phyloP scores from a whole-genome alignment of 2,329 filamentous ascomycete genomes.

The Ascocoryne sarcoides region DNA sequence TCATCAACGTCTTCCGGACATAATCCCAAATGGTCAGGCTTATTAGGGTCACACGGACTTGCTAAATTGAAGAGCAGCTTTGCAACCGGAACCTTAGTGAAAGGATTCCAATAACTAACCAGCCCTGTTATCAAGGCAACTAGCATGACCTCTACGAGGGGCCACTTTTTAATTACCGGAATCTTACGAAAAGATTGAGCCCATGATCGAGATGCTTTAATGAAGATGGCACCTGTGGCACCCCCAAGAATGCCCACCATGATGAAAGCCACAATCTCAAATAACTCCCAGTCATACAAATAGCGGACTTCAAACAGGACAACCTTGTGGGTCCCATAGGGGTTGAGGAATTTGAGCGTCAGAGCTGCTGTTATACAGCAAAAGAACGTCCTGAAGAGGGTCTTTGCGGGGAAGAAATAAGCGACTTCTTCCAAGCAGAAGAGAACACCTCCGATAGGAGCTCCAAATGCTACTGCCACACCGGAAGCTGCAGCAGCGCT shows the following conservation, averaged over 20 bases:
- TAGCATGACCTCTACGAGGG: constrained; percentile 77
- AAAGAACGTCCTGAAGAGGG: constrained; percentile 94
- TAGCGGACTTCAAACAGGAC: constrained; percentile 95
- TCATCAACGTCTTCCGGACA: constrained; percentile 66
- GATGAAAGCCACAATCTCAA: constrained; percentile 79
- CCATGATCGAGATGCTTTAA: constrained; percentile 90
- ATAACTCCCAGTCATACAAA: constrained; percentile 82
- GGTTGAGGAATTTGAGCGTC: constrained; percentile 89
- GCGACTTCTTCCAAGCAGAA: constrained; percentile 93
- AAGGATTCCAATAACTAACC: constrained; percentile 85
- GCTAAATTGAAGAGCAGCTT: constrained; percentile 87
- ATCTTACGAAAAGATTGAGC: constrained; percentile 81
- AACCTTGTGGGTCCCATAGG: constrained; percentile 93
- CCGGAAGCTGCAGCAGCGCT: constrained; percentile 87
- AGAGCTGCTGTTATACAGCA: constrained; percentile 91
- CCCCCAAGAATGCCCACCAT: constrained; percentile 82
- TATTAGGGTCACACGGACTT: constrained; percentile 71
- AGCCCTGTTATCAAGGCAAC: constrained; percentile 80
- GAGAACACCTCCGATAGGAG: constrained; percentile 79
- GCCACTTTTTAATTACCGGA: constrained; percentile 68
- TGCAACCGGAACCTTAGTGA: constrained; percentile 82
- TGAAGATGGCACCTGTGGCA: constrained; percentile 80
- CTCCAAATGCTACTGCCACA: constrained; percentile 89
- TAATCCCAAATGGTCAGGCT: constrained; percentile 57
- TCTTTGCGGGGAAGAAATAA: constrained; percentile 97